Conservation (phyloP, 1,139 yeast species). For the Taphrina communis region DNA sequence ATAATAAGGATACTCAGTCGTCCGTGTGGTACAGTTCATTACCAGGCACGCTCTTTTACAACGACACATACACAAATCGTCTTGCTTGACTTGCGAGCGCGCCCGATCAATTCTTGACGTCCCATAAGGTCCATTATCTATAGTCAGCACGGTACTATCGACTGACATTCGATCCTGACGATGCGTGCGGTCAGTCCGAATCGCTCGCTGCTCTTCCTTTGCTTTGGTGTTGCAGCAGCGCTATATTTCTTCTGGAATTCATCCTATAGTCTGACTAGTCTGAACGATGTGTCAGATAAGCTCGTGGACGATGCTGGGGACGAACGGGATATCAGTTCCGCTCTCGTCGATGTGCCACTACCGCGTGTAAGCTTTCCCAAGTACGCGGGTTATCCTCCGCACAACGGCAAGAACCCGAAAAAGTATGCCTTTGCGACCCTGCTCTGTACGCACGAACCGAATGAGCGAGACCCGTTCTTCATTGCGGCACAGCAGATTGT, state of each 20-base stretch:
- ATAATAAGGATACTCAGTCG: too few species aligned
- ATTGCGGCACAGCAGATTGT: constrained; percentile 22
- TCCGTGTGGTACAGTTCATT: too few species aligned
- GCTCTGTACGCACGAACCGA: constrained; percentile 26
- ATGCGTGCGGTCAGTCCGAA: constrained; percentile 10
- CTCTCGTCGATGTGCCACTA: constrained; percentile 19
- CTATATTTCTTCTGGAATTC: constrained; percentile 7
- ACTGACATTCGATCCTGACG: too few species aligned
- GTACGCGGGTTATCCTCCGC: constrained; percentile 21
- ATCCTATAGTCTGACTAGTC: not conserved
- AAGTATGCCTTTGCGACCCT: constrained; percentile 25
- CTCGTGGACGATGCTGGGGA: not conserved
- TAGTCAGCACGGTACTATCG: too few species aligned
- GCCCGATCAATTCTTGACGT: too few species aligned
- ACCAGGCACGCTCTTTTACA: too few species aligned
- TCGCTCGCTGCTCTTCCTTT: not conserved
- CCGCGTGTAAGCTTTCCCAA: constrained; percentile 16
- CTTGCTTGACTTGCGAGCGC: too few species aligned
- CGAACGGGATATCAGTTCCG: constrained; percentile 2
- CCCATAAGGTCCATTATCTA: too few species aligned
- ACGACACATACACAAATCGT: too few species aligned
- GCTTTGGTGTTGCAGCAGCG: not conserved
- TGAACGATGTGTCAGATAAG: not conserved
- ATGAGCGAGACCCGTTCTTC: constrained; percentile 24
- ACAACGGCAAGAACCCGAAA: constrained; percentile 7